Evolutionary conservation across 2,329 filamentous ascomycete species (phyloP), one percentile per base, ranked within the genome.

Genomic region (Chrysosporium keratinophilum): DNA sequence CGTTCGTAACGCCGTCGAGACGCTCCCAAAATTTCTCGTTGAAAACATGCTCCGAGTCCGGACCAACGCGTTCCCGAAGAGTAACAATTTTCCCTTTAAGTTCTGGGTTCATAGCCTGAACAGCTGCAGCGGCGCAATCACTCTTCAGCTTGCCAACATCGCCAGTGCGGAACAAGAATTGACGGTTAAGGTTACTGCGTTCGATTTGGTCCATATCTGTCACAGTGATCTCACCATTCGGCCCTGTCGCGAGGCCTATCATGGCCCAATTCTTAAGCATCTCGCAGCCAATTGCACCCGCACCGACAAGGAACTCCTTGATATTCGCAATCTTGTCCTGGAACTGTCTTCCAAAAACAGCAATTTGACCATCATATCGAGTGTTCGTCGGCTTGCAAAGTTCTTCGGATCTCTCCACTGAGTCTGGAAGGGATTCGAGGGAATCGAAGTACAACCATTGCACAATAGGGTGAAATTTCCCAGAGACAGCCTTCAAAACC

Each of bases 191-290:
- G 68, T 98, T 98, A 75, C 91, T 97, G 80, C 91, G 95, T 74
- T 98, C 93, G 62, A 98, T 98, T 52, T 90, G 90, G 66, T 98
- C 93, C 83, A 95, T 97, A 68, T 98, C 93, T 12, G 94, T 97
- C 48, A 98, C 87, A 55, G 76, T 88, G 64, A 98, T 94, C 70
- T 86, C 85, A 63, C 93, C 93, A 47, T 89, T 80, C 2, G 88
- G 87, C 3, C 93, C 93, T 44, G 87, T 87, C 43, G 85, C 91
- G 31, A 98, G 77, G 61, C 93, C 93, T 69, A 97, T 95, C 90
- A 98, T 94, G 35, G 94, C 91, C 90, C 93, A 98, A 71, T 97
- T 97, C 81, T 98, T 98, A 61, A 98, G 76, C 86, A 97, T 98
- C 68, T 98, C 93, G 66, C 93, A 98, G 44, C 93, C 93, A 68